Conservation (phyloP, 225 moss, liverwort and hornwort species). For the Ulota crispa region DNA sequence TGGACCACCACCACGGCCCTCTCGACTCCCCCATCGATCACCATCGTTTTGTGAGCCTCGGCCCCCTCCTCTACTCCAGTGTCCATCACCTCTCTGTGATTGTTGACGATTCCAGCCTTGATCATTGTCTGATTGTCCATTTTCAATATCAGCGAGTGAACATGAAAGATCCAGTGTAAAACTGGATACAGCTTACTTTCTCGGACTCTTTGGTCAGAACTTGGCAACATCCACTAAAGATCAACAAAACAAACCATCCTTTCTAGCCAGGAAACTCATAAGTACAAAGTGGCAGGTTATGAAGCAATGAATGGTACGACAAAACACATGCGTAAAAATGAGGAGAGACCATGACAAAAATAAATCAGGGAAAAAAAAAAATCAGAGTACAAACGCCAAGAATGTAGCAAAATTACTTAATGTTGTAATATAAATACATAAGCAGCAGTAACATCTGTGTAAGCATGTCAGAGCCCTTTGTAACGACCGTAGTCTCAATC, state of each 20-base stretch:
- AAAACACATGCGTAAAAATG: background rate
- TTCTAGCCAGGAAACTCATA: constrained; percentile 3
- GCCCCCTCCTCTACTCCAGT: constrained; percentile 16
- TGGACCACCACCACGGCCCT: constrained; percentile 14
- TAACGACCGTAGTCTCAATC: background rate
- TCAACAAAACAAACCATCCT: background rate
- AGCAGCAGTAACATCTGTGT: constrained; percentile 2
- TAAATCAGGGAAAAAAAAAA: background rate
- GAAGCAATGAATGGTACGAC: constrained; percentile 5
- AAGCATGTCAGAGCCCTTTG: background rate
- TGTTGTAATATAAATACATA: background rate
- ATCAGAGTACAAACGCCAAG: background rate
- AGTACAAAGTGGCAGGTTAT: background rate
- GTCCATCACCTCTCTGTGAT: constrained; percentile 18
- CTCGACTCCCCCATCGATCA: constrained; percentile 25
- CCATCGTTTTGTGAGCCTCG: constrained; percentile 9
- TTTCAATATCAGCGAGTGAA: constrained; percentile 21
- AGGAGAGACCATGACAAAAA: background rate
- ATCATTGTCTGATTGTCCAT: constrained; percentile 31
- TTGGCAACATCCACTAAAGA: background rate
- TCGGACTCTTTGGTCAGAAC: background rate
- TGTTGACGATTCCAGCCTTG: constrained; percentile 24
- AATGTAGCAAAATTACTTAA: background rate
- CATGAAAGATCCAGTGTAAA: background rate
- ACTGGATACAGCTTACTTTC: background rate